Base-by-base conservation (phyloP, 2,329 filamentous ascomycete genomes). In the Aspergillus awamori region DNA sequence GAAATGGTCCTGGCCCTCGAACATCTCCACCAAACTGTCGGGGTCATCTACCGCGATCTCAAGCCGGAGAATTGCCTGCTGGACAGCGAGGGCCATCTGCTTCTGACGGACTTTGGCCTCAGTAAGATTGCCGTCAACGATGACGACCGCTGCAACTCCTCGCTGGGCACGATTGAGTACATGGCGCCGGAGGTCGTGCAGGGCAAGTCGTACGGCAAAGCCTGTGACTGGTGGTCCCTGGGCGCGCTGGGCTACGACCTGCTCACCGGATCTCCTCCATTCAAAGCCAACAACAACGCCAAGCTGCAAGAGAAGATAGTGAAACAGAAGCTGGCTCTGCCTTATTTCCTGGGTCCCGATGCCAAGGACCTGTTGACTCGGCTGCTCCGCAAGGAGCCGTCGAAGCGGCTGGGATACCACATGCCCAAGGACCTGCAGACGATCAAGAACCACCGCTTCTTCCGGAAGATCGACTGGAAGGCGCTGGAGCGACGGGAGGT, bases 211-310 rank as follows among this genome's bases (percentile, higher is more conserved):
- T 99, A 99, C 76, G 93, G 94, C 72, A 94, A 93, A 76, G 89
- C 93, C 1, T 96, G 97, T 17, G 95, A 99, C 79, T 99, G 94
- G 94, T 99, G 95, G 95, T 97, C 93, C 4, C 89, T 99, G 51
- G 95, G 96, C 38, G 93, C 94, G 2, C 85, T 99, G 49, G 93
- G 92, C 36, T 96, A 89, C 76, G 95, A 99, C 75, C 83, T 99
- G 38, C 88, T 99, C 75, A 98, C 94, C 8, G 95, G 96, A 57
- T 89, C 89, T 58, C 93, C 94, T 8, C 95, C 96, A 0, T 99
- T 98, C 80, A 87, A 87, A 26, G 95, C 92, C 47, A 89, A 89
- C 76, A 98, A 97, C 79, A 89, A 96, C 74, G 88, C 92, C 72
- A 98, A 97, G 82, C 93, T 97, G 65, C 92, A 97, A 76, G 90